Conservation (phyloP, 2,329 filamentous ascomycete genomes). For the Davidsoniella australis region DNA sequence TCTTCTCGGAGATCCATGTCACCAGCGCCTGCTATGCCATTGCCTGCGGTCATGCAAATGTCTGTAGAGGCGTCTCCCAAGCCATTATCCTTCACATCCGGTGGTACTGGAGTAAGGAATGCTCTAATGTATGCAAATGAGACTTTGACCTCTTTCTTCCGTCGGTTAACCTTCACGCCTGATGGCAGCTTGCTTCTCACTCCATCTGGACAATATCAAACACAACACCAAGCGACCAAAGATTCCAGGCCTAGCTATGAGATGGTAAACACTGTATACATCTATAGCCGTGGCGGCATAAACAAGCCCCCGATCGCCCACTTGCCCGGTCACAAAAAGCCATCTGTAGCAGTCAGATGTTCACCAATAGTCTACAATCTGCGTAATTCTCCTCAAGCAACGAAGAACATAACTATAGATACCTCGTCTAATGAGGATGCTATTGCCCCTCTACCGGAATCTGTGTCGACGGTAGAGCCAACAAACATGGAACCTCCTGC, state of each 20-base stretch:
- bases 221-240: slow-evolving; percentile 46
- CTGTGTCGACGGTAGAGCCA: slow-evolving; percentile 7
- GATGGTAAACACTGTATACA: slow-evolving; percentile 92
- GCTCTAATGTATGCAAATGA: slow-evolving; percentile 90
- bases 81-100: slow-evolving; percentile 39
- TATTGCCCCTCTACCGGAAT: slow-evolving; percentile 66
- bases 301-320: slow-evolving; percentile 94
- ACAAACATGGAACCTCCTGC: slow-evolving; percentile 80
- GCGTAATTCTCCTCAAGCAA: slow-evolving; percentile 47
- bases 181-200: slow-evolving; percentile 90
- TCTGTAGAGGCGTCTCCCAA: slow-evolving; percentile 81
- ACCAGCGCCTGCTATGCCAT: slow-evolving; percentile 78
- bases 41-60: slow-evolving; percentile 68
- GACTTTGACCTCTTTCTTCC: slow-evolving; percentile 91
- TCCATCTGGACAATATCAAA: slow-evolving; percentile 88
- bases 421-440: slow-evolving; percentile 75
- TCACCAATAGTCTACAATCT: slow-evolving; percentile 80
- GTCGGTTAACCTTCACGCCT: slow-evolving; percentile 81
- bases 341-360: slow-evolving; percentile 86
- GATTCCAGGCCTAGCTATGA: slow-evolving; percentile 66
- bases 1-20: slow-evolving; percentile 77
- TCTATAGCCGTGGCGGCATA: slow-evolving; percentile 89
- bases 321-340: slow-evolving; percentile 93
- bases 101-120: slow-evolving; percentile 54
- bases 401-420: slow-evolving; percentile 85